Conservation (phyloP, 257 asterid species). For the Handroanthus guayacan region DNA sequence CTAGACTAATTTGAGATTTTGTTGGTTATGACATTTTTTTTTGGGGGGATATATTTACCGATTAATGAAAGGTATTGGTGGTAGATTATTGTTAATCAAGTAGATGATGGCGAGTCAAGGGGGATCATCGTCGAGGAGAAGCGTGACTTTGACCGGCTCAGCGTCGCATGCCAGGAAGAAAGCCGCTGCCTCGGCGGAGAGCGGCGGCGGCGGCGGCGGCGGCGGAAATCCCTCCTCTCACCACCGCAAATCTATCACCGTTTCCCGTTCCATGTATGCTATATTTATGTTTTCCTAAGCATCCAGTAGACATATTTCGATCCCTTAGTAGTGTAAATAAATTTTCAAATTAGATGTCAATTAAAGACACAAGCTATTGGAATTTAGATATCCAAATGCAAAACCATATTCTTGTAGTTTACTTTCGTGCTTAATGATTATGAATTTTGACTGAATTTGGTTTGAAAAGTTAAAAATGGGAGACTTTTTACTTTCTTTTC, state of each 20-base stretch:
- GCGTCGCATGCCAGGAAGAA: constrained; percentile 52
- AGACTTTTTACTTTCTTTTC: background rate
- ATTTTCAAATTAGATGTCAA: constrained; percentile 20
- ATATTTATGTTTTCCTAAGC: background rate
- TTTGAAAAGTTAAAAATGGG: background rate
- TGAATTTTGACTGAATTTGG: background rate
- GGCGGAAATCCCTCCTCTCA: constrained; percentile 37
- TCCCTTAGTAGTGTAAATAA: constrained; percentile 18
- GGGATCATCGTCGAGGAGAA: constrained; percentile 73
- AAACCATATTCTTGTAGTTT: constrained; percentile 5
- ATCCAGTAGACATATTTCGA: constrained; percentile 5
- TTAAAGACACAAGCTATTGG: constrained; percentile 14
- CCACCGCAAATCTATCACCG: constrained; percentile 66
- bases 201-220: constrained; percentile 42
- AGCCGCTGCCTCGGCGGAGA: constrained; percentile 36
- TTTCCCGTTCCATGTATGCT: constrained; percentile 74
- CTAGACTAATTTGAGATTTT: constrained; percentile 23
- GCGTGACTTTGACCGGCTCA: constrained; percentile 62
- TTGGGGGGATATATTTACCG: constrained; percentile 7
- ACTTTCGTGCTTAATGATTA: constrained; percentile 1
- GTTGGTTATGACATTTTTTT: constrained; percentile 10
- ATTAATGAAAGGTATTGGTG: constrained; percentile 32
- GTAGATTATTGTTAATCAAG: constrained; percentile 38
- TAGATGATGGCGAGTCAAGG: constrained; percentile 65
- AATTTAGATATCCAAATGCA: background rate